phyloP scores from a whole-genome alignment of 2,329 filamentous ascomycete species.

The Teratosphaeriaceae sp. region DNA sequence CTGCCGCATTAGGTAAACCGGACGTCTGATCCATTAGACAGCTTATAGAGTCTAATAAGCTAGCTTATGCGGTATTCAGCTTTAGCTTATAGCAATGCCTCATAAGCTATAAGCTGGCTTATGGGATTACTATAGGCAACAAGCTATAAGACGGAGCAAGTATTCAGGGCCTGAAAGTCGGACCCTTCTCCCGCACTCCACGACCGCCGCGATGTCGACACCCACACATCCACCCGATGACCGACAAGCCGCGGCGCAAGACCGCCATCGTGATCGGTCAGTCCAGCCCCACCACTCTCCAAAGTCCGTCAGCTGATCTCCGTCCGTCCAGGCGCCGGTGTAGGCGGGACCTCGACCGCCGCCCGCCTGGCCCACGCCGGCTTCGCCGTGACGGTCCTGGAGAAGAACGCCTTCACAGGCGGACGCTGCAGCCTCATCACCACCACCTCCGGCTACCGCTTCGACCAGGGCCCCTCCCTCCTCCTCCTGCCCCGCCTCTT shows the following conservation, averaged over 20 bases:
- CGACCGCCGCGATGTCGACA: slow-evolving; percentile 1
- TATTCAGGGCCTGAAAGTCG: background rate
- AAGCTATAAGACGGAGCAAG: too few species aligned
- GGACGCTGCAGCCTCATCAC: slow-evolving; percentile 63
- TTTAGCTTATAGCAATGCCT: too few species aligned
- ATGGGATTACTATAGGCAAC: too few species aligned
- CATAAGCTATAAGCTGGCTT: too few species aligned
- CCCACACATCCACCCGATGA: slow-evolving; percentile 2
- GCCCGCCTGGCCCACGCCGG: slow-evolving; percentile 65
- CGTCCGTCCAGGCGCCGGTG: slow-evolving; percentile 53
- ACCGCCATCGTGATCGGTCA: slow-evolving; percentile 50
- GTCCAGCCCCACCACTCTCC: slow-evolving; percentile 9
- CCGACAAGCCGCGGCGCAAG: slow-evolving; percentile 24
- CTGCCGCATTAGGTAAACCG: too few species aligned
- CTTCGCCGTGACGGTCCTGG: slow-evolving; percentile 66
- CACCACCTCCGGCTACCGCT: slow-evolving; percentile 50
- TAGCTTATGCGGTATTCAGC: too few species aligned
- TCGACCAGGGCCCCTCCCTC: slow-evolving; percentile 71
- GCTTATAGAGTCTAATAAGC: too few species aligned
- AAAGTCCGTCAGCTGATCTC: background rate
- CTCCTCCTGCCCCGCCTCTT: slow-evolving; percentile 66
- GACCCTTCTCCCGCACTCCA: background rate
- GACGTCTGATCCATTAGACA: too few species aligned
- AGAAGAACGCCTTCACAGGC: slow-evolving; percentile 68
- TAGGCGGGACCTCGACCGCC: slow-evolving; percentile 62